Conservation (phyloP, 2,329 filamentous ascomycete species). For the Colletotrichum eremochloae region DNA sequence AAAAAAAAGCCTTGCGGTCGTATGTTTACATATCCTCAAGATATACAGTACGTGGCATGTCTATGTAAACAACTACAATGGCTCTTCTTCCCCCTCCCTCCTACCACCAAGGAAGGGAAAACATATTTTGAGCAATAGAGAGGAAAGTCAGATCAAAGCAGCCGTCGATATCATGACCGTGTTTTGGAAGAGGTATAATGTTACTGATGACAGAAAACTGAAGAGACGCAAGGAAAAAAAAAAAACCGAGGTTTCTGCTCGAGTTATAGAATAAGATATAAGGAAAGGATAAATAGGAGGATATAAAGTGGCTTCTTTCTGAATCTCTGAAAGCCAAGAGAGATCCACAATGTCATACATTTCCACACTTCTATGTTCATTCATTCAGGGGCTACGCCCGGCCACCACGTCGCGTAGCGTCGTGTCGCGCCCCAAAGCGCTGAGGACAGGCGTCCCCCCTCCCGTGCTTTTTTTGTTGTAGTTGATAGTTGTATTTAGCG, state of each 20-base stretch:
- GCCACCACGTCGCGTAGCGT: neutral
- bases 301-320: conserved; percentile 39
- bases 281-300: conserved; percentile 36
- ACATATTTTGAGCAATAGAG: neutral
- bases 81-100: neutral
- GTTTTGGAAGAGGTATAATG: conserved; percentile 26
- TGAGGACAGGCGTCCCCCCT: neutral
- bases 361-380: conserved; percentile 38
- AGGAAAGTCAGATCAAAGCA: conserved; percentile 20
- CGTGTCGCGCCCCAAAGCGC: neutral
- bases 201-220: conserved; percentile 11
- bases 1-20: conserved; percentile 1
- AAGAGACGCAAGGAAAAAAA: conserved; percentile 28
- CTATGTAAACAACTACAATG: conserved; percentile 16
- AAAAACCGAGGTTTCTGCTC: neutral
- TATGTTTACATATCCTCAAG: conserved; percentile 1
- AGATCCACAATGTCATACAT: conserved; percentile 36
- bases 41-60: conserved; percentile 6
- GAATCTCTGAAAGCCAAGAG: conserved; percentile 27
- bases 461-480: conserved; percentile 8
- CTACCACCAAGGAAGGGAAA: conserved; percentile 13
- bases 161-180: conserved; percentile 39
- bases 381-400: conserved; percentile 11
- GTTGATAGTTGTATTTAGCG: neutral
- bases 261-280: conserved; percentile 40